phyloP scores from a whole-genome alignment of 2,329 filamentous ascomycete genomes.

The Pseudocercospora fuligena region DNA sequence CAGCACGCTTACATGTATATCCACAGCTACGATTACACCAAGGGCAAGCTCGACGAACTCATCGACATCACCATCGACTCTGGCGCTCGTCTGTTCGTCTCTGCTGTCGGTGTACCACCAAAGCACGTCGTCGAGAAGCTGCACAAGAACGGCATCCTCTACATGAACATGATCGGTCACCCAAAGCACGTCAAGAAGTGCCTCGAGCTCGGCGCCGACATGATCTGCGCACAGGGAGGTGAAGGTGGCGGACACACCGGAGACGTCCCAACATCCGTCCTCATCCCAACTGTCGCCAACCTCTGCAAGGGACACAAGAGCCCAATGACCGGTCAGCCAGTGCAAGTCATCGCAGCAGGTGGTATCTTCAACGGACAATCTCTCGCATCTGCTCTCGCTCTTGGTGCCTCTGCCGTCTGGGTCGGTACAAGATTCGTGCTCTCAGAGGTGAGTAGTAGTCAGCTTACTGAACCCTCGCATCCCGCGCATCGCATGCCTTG shows the following conservation, averaged over 20 bases:
- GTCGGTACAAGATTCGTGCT: conserved; percentile 96
- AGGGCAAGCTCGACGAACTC: conserved; percentile 93
- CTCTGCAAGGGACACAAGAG: conserved; percentile 80
- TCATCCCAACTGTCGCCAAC: conserved; percentile 90
- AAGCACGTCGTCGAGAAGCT: conserved; percentile 87
- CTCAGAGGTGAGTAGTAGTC: conserved; percentile 57
- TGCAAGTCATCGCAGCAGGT: conserved; percentile 91
- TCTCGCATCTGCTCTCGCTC: conserved; percentile 86
- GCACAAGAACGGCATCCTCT: conserved; percentile 83
- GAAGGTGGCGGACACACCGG: conserved; percentile 84
- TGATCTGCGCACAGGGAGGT: conserved; percentile 97
- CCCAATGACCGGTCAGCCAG: conserved; percentile 81
- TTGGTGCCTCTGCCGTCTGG: conserved; percentile 93
- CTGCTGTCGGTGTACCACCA: conserved; percentile 90
- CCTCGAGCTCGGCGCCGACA: conserved; percentile 86
- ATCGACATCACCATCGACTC: conserved; percentile 91
- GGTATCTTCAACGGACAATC: conserved; percentile 93
- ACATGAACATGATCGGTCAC: conserved; percentile 99
- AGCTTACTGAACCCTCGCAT: neutral
- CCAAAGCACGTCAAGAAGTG: conserved; percentile 99
- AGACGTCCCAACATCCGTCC: conserved; percentile 85
- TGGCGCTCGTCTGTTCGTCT: conserved; percentile 91
- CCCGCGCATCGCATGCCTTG: neutral
- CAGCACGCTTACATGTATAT: neutral
- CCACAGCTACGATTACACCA: conserved; percentile 96